Base-by-base conservation (phyloP, 441 rosid genomes). In the Theobroma grandiflorum region DNA sequence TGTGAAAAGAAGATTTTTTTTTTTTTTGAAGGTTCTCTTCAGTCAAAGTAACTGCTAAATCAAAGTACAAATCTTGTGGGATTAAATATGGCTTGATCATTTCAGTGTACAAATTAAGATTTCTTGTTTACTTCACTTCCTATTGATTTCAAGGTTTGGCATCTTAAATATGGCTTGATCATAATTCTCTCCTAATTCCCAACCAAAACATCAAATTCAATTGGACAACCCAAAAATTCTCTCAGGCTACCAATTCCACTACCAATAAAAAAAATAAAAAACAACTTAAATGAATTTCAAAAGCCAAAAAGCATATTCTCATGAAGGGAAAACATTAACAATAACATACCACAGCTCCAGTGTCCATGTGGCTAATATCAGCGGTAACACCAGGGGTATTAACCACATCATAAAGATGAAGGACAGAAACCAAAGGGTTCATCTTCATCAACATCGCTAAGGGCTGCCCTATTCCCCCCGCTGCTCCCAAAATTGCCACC, bases 381-480 rank as follows among this genome's bases (percentile, higher is more conserved):
- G 98, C 91, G 22, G 98, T 91, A 42, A 96, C 98, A 71, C 99
- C 99, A 82, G 92, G 95, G 72, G 92, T 87, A 74, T 96, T 94
- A 3, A 90, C 95, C 31, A 96, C 97, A 80, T 96, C 97, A 66
- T 94, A 93, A 61, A 96, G 91, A 83, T 94, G 97, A 83, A 94
- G 98, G 79, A 89, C 84, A 0, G 97, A 94, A 53, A 96, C 97
- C 85, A 96, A 86, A 2, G 98, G 98, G 75, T 93, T 93, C 92
- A 89, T 92, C 87, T 96, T 96, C 95, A 93, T 90, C 87, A 96
- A 79, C 93, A 96, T 76, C 10, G 97, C 88, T 15, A 96, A 86
- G 45, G 99, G 98, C 82, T 96, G 98, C 8, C 99, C 98, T 1
- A 96, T 96, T 50, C 99, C 99, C 6, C 97, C 98, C 2, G 98